Percentiles rank a stretch among this genome's conserved stretches.
phyloP scores from a whole-genome alignment of 495 filamentous ascomycete species.

The Apiosordaria backusii region DNA sequence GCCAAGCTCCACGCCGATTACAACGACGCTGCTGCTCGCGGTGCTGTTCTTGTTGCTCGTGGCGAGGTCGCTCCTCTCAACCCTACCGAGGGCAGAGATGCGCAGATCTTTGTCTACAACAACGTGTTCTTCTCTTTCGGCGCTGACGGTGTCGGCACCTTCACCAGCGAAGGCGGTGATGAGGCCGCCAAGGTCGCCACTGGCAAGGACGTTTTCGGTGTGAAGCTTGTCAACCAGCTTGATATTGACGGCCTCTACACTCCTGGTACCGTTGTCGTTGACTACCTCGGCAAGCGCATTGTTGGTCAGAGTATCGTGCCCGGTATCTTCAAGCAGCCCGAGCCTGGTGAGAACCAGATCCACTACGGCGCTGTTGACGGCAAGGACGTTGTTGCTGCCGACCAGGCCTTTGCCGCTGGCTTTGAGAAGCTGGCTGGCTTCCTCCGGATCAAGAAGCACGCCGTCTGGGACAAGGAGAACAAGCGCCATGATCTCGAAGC shows the following conservation, averaged over 20 bases:
- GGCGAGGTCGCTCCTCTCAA: constrained; percentile 96
- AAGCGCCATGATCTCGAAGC: constrained; percentile 88
- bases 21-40: constrained; percentile 88
- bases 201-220: constrained; percentile 92
- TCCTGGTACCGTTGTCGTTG: constrained; percentile 91
- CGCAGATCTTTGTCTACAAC: constrained; percentile 99
- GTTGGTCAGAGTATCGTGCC: constrained; percentile 98
- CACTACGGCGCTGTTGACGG: constrained; percentile 98
- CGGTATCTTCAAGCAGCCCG: constrained; percentile 98
- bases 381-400: constrained; percentile 87
- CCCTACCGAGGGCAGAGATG: constrained; percentile 86
- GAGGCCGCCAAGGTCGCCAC: constrained; percentile 95
- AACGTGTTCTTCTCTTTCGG: constrained; percentile 99
- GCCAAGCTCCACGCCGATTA: constrained; percentile 97
- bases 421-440: constrained; percentile 89
- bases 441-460: constrained; percentile 85
- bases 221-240: constrained; percentile 91
- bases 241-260: constrained; percentile 93
- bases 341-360: constrained; percentile 95
- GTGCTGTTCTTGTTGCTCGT: constrained; percentile 87
- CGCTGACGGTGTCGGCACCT: constrained; percentile 95
- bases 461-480: constrained; percentile 96
- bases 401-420: constrained; percentile 75
- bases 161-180: constrained; percentile 92
- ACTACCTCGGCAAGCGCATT: constrained; percentile 95